Percentiles rank a stretch among this genome's conserved stretches.
Evolutionary conservation across 2,329 filamentous ascomycete genomes (phyloP).

Genomic region (Grosmannia huntii): DNA sequence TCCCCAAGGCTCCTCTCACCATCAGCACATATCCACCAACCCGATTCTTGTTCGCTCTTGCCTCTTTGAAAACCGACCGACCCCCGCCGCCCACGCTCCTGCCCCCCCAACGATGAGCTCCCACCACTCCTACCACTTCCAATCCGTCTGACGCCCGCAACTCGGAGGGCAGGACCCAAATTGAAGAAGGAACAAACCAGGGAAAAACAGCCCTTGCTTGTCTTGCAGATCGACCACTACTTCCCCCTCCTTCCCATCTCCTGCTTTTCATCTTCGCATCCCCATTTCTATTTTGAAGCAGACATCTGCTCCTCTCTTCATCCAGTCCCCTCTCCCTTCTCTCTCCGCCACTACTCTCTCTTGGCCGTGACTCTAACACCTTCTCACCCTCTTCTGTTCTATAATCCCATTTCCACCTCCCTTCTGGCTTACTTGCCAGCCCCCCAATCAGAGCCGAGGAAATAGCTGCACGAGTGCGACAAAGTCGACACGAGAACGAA

Average conservation of each 20-base stretch:
- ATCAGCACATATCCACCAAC: background rate
- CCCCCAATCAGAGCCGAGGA: background rate
- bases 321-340: background rate
- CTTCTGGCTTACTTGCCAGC: background rate
- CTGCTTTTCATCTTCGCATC: background rate
- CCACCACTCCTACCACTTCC: slow-evolving; percentile 3
- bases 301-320: background rate
- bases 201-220: background rate
- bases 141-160: slow-evolving; percentile 4
- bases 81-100: slow-evolving; percentile 1
- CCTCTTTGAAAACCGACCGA: background rate
- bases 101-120: background rate
- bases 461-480: background rate
- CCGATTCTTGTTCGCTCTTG: background rate
- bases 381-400: background rate
- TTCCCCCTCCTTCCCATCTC: background rate
- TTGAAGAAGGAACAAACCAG: slow-evolving; percentile 1
- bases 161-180: slow-evolving; percentile 4
- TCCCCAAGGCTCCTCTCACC: background rate
- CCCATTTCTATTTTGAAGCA: background rate
- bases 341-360: background rate
- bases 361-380: background rate
- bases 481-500: background rate
- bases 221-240: background rate
- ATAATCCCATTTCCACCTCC: background rate